A percentile compares a stretch with the other conserved stretches of the same genome.
phyloP scores from a whole-genome alignment of 2,329 filamentous ascomycete species.

The Aspergillus novoparasiticus region DNA sequence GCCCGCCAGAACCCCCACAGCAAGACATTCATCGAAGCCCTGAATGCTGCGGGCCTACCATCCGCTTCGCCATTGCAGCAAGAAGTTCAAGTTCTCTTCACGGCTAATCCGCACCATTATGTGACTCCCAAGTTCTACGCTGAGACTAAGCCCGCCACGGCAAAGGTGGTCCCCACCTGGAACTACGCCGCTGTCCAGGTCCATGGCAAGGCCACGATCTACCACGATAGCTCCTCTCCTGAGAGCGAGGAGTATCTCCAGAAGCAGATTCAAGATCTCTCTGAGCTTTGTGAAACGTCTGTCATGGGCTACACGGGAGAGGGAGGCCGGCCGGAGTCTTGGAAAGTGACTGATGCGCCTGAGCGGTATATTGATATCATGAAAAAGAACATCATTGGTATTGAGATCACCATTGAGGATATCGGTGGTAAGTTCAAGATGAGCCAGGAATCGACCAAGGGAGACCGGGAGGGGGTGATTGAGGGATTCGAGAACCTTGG shows the following conservation, averaged over 20 bases:
- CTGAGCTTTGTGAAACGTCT: slow-evolving; percentile 52
- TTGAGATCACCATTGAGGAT: slow-evolving; percentile 59
- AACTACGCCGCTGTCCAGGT: slow-evolving; percentile 68
- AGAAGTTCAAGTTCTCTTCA: slow-evolving; percentile 68
- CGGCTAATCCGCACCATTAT: slow-evolving; percentile 60
- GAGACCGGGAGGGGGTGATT: slow-evolving; percentile 60
- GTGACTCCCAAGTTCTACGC: slow-evolving; percentile 70
- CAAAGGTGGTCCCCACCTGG: slow-evolving; percentile 72
- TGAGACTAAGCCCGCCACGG: slow-evolving; percentile 64
- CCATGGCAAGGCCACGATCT: slow-evolving; percentile 61
- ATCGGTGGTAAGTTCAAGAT: slow-evolving; percentile 68
- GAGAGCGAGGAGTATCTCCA: slow-evolving; percentile 56
- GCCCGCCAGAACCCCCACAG: slow-evolving; percentile 65
- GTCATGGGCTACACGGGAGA: slow-evolving; percentile 60
- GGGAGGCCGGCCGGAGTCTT: slow-evolving; percentile 53
- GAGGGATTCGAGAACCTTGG: slow-evolving; percentile 55
- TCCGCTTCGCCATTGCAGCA: slow-evolving; percentile 33
- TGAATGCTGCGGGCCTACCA: slow-evolving; percentile 31
- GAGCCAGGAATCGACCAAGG: slow-evolving; percentile 61
- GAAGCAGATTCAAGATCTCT: slow-evolving; percentile 44
- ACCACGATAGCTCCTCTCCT: slow-evolving; percentile 51
- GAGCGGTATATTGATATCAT: slow-evolving; percentile 58
- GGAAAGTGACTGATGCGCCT: slow-evolving; percentile 64
- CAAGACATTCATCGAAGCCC: slow-evolving; percentile 60
- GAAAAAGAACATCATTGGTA: slow-evolving; percentile 62